Conservation (phyloP, 176 grass and related monocot genomes). For the Dactylis glomerata region DNA sequence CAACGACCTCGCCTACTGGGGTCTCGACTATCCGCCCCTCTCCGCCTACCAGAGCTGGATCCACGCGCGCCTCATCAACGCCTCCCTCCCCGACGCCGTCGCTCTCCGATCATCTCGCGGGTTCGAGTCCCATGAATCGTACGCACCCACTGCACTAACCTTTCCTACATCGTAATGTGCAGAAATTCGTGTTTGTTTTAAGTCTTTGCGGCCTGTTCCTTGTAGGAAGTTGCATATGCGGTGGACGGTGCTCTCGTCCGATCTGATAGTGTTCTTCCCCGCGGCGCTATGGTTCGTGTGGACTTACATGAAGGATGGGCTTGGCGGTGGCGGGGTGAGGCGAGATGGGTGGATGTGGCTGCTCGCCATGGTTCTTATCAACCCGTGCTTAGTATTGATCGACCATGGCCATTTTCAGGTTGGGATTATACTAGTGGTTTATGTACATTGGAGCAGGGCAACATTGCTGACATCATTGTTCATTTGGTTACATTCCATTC, state of each 20-base stretch:
- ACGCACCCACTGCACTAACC: neutral
- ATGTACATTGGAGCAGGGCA: neutral
- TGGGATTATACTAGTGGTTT: neutral
- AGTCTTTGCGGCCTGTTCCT: constrained; percentile 5
- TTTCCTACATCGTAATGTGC: neutral
- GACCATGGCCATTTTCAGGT: constrained; percentile 97
- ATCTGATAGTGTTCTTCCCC: constrained; percentile 69
- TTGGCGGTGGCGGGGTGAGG: constrained; percentile 21
- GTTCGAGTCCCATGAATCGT: constrained; percentile 74
- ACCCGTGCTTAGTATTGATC: constrained; percentile 74
- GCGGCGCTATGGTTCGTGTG: constrained; percentile 70
- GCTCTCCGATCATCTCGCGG: constrained; percentile 71
- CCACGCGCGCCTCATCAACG: constrained; percentile 71
- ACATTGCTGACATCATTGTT: neutral
- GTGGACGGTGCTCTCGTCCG: constrained; percentile 83
- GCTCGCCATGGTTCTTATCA: constrained; percentile 69
- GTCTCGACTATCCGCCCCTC: constrained; percentile 95
- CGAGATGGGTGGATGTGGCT: constrained; percentile 61
- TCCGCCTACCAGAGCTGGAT: constrained; percentile 91
- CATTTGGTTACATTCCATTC: neutral
- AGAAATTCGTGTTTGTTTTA: neutral
- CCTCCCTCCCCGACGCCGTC: constrained; percentile 63
- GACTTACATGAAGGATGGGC: constrained; percentile 41
- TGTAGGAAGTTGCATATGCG: constrained; percentile 86
- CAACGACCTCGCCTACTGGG: constrained; percentile 90